Evolutionary conservation across 257 asterid genomes (phyloP).

Genomic region (Solanum ossicruentum): DNA sequence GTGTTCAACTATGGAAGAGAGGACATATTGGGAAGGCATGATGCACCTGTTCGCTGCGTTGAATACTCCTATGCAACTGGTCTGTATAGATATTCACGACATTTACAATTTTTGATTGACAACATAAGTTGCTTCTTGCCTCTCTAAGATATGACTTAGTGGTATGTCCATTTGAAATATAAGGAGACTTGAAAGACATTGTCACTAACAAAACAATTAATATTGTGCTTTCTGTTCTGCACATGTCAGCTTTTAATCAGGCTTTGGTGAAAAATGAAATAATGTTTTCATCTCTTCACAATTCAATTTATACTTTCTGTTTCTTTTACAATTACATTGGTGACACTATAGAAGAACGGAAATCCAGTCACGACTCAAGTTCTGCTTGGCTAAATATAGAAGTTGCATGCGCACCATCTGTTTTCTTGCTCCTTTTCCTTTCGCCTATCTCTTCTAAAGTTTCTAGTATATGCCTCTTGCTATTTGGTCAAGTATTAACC

Average conservation of each 20-base stretch:
- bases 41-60: conserved; percentile 71
- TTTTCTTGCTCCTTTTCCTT: neutral
- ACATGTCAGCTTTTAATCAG: neutral
- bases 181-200: neutral
- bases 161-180: neutral
- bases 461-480: too few relatives aligned
- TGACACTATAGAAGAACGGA: neutral
- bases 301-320: neutral
- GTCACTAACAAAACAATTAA: neutral
- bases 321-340: neutral
- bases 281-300: neutral
- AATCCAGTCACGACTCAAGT: neutral
- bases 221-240: neutral
- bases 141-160: neutral
- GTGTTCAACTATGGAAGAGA: conserved; percentile 56
- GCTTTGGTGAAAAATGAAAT: neutral
- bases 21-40: conserved; percentile 67
- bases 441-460: too few relatives aligned
- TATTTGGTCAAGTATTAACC: neutral
- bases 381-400: neutral
- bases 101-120: neutral
- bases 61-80: conserved; percentile 82
- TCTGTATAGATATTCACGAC: conserved; percentile 8
- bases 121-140: neutral
- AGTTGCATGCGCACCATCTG: neutral